These are phyloP conservation scores for Tolypocladium endophyticum DNA, from an alignment of 2,329 filamentous ascomycete genomes.

Conservation along the genomic window DNA sequence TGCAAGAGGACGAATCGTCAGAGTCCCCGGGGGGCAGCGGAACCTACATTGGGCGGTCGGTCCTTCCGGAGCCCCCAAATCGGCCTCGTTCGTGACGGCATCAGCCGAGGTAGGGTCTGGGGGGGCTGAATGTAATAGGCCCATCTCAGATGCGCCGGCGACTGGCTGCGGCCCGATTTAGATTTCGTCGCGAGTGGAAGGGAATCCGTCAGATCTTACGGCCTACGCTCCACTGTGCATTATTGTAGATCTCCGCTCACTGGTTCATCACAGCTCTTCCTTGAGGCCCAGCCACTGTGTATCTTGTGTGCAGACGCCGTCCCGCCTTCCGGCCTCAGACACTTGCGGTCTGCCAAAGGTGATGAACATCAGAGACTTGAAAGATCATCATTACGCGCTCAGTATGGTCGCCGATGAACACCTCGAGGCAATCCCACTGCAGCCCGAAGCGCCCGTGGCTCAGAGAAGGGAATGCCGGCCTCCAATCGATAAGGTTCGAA, in stretches of 20 bases:
- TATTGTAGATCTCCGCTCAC: background rate
- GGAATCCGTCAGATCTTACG: background rate
- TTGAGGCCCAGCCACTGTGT: slow-evolving; percentile 14
- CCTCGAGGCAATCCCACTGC: slow-evolving; percentile 46
- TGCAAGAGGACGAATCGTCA: background rate
- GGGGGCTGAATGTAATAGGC: background rate
- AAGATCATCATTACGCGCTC: slow-evolving; percentile 21
- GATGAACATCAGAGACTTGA: slow-evolving; percentile 14
- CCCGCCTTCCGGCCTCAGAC: slow-evolving; percentile 9
- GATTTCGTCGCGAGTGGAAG: background rate
- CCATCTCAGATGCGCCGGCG: background rate
- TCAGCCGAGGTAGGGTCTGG: background rate
- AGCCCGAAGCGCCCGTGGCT: slow-evolving; percentile 38
- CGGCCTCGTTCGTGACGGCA: background rate
- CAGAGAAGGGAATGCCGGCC: slow-evolving; percentile 39
- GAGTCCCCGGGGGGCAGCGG: too few species aligned
- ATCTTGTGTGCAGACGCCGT: slow-evolving; percentile 13
- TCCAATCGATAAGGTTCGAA: slow-evolving; percentile 48
- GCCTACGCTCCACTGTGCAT: background rate
- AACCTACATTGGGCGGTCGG: background rate
- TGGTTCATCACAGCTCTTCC: slow-evolving; percentile 1
- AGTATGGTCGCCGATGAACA: slow-evolving; percentile 21
- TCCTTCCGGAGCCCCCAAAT: background rate
- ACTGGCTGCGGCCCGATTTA: background rate
- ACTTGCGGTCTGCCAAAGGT: slow-evolving; percentile 7